Evolutionary conservation across 2,329 filamentous ascomycete genomes (phyloP).

Genomic region (Thelonectria discophora): DNA sequence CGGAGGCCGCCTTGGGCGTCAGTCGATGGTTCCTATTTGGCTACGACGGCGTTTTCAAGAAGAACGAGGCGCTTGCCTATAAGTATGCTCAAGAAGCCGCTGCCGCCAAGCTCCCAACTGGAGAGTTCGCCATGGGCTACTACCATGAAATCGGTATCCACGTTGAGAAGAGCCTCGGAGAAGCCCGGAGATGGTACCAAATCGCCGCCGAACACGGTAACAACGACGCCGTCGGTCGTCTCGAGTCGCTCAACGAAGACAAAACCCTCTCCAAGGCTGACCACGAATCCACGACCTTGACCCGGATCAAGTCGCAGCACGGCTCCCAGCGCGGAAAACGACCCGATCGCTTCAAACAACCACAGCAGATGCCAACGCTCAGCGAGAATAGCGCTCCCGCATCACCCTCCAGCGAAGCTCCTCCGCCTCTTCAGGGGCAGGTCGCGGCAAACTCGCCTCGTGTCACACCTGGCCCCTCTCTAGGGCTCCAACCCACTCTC

Average conservation of each 20-base stretch:
- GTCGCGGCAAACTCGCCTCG: conserved; percentile 28
- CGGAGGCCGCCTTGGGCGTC: conserved; percentile 93
- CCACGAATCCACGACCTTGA: conserved; percentile 90
- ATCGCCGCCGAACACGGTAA: conserved; percentile 91
- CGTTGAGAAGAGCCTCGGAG: conserved; percentile 81
- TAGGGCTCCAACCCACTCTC: conserved; percentile 49
- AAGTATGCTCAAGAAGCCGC: conserved; percentile 91
- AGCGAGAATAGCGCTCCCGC: conserved; percentile 52
- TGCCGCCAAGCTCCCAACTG: conserved; percentile 81
- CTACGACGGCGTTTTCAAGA: conserved; percentile 89
- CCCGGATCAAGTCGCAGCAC: conserved; percentile 83
- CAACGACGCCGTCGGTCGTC: conserved; percentile 81
- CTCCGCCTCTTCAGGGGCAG: conserved; percentile 29
- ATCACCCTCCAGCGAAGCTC: conserved; percentile 40
- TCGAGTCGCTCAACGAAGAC: conserved; percentile 84
- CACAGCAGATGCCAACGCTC: conserved; percentile 59
- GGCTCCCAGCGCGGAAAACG: conserved; percentile 72
- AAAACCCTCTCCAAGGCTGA: conserved; percentile 89
- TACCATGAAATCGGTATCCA: conserved; percentile 97
- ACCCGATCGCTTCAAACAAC: conserved; percentile 66
- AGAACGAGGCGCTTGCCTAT: conserved; percentile 95
- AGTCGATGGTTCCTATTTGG: conserved; percentile 99
- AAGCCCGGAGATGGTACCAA: conserved; percentile 89
- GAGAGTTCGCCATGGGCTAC: conserved; percentile 96
- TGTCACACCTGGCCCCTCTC: conserved; percentile 48